phyloP scores from a whole-genome alignment of 176 grass and related monocot species.

The Chloris gayana region DNA sequence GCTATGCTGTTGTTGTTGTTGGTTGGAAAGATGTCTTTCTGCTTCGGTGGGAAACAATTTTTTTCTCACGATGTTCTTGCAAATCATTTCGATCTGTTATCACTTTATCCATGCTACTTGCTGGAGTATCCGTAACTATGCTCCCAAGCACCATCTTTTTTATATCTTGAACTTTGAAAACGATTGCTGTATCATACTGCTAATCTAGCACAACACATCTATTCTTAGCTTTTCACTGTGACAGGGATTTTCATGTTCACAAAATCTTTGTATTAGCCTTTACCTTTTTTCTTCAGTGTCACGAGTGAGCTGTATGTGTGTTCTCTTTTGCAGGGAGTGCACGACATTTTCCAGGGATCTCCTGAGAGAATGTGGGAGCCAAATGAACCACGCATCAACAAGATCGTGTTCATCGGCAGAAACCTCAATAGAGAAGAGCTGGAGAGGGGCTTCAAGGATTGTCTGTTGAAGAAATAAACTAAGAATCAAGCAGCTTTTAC shows the following conservation, averaged over 20 bases:
- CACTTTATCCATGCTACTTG: not conserved
- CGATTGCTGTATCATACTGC: not conserved
- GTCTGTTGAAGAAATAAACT: slow-evolving; percentile 50
- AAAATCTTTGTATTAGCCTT: slow-evolving; percentile 6
- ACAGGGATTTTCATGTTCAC: not conserved
- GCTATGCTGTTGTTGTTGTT: too few relatives aligned
- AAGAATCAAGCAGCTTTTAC: not conserved
- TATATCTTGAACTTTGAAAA: not conserved
- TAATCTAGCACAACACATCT: not conserved
- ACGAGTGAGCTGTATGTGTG: not conserved
- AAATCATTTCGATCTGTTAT: not conserved
- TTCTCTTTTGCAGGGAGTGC: slow-evolving; percentile 66
- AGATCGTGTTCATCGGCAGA: slow-evolving; percentile 97
- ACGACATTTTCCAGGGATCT: slow-evolving; percentile 98
- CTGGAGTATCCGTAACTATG: not conserved
- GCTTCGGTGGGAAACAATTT: not conserved
- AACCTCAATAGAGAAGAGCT: slow-evolving; percentile 82
- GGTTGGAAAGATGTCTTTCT: not conserved
- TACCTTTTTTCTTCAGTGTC: not conserved
- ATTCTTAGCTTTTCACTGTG: not conserved
- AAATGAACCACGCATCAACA: slow-evolving; percentile 83
- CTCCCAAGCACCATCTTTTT: not conserved
- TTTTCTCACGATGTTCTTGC: not conserved
- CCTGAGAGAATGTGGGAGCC: slow-evolving; percentile 87
- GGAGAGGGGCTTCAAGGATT: slow-evolving; percentile 92